phyloP scores from a whole-genome alignment of 352 stramenopile species.

The Phytophthora chlamydospora region DNA sequence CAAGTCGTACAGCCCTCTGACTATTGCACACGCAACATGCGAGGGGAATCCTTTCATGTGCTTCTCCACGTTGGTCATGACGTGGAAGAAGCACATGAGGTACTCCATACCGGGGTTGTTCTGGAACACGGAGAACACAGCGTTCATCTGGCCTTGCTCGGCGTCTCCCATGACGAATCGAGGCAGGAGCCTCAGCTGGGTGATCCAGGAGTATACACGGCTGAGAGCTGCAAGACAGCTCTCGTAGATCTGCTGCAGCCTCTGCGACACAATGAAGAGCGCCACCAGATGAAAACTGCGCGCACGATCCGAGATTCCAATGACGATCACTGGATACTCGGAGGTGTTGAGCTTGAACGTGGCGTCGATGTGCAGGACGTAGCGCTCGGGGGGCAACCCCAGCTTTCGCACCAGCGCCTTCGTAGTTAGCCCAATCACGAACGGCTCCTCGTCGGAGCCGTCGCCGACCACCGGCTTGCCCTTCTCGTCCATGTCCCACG shows the following conservation, averaged over 20 bases:
- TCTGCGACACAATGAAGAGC: background rate
- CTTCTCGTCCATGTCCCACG: too few relatives aligned
- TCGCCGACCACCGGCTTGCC: too few relatives aligned
- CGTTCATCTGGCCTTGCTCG: constrained; percentile 3
- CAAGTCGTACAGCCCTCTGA: constrained; percentile 27
- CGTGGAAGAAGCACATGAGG: constrained; percentile 31
- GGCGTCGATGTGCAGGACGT: constrained; percentile 9
- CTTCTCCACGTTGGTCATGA: constrained; percentile 24
- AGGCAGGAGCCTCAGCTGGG: background rate
- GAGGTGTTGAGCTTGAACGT: constrained; percentile 7
- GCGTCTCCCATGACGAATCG: constrained; percentile 23
- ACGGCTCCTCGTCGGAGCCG: too few relatives aligned
- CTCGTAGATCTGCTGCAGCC: background rate
- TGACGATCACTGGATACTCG: constrained; percentile 2
- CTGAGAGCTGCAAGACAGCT: background rate
- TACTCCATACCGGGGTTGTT: background rate
- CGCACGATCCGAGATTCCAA: constrained; percentile 1
- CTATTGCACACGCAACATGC: constrained; percentile 1
- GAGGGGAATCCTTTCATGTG: constrained; percentile 4
- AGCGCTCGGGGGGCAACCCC: background rate
- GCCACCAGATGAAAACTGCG: background rate
- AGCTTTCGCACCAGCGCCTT: too few relatives aligned
- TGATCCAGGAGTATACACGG: constrained; percentile 2
- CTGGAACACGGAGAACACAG: background rate
- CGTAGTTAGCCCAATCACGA: too few relatives aligned